phyloP scores from a whole-genome alignment of 116 monocot genomes.

The Iris pallida region DNA sequence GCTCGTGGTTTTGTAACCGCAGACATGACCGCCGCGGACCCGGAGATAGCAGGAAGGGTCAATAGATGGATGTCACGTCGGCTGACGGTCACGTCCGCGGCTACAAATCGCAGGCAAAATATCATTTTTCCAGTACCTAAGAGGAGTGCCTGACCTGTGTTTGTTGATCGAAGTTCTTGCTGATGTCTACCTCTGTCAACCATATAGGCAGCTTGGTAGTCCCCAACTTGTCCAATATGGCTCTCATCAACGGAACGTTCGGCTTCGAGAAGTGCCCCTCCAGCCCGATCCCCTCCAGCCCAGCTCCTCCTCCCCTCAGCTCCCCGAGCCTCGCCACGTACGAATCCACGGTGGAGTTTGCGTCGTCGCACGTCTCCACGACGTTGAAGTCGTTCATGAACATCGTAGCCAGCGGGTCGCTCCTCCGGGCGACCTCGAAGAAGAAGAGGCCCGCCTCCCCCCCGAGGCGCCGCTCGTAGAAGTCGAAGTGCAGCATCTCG shows the following conservation, averaged over 20 bases:
- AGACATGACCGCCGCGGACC: too few relatives aligned
- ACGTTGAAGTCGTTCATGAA: slow-evolving; percentile 99
- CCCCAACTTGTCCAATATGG: slow-evolving; percentile 74
- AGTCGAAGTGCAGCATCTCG: slow-evolving; percentile 95
- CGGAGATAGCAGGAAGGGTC: too few relatives aligned
- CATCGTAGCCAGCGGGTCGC: slow-evolving; percentile 74
- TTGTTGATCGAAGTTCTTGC: slow-evolving; percentile 47
- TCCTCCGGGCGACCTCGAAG: slow-evolving; percentile 47
- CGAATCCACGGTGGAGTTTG: slow-evolving; percentile 55
- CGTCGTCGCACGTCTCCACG: slow-evolving; percentile 85
- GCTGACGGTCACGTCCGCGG: too few relatives aligned
- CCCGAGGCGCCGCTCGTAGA: slow-evolving; percentile 82
- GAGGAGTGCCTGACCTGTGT: slow-evolving; percentile 35
- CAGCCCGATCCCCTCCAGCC: slow-evolving; percentile 70
- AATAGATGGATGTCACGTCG: too few relatives aligned
- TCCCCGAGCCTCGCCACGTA: slow-evolving; percentile 53
- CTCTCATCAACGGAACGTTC: slow-evolving; percentile 73
- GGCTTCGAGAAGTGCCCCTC: slow-evolving; percentile 84
- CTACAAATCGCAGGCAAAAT: too few relatives aligned
- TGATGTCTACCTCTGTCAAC: slow-evolving; percentile 93
- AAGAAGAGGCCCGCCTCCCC: slow-evolving; percentile 53
- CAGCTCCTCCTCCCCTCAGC: slow-evolving; percentile 40
- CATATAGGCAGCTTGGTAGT: slow-evolving; percentile 69
- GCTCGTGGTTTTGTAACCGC: too few relatives aligned
- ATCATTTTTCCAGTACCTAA: too few relatives aligned